A percentile compares a stretch with the other conserved stretches of the same genome.
These are phyloP conservation scores for Panus rudis DNA, from an alignment of 768 basidiomycete genomes.

Conservation along the genomic window DNA sequence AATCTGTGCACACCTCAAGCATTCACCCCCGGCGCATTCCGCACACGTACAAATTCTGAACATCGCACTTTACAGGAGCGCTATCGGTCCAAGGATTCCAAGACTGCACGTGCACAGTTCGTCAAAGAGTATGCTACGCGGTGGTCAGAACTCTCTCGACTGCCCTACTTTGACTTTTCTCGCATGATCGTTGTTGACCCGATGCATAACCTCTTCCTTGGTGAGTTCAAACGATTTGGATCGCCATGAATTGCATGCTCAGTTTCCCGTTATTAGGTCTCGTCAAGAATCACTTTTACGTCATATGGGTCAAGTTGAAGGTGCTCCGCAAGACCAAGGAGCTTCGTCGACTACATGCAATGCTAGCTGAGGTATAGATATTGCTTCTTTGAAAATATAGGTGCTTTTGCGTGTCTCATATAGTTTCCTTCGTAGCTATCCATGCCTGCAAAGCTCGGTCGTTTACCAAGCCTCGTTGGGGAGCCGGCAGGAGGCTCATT, in stretches of 20 bases:
- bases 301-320: slow-evolving; percentile 8
- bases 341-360: slow-evolving; percentile 3
- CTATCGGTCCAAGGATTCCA: no score
- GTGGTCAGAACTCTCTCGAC: slow-evolving; percentile 7
- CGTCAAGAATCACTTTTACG: slow-evolving; percentile 25
- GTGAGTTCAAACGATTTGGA: no score
- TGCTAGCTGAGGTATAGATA: slow-evolving; percentile 8
- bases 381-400: no score
- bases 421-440: no score
- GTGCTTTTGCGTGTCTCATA: no score
- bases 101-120: slow-evolving; percentile 1
- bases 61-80: no score
- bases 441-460: slow-evolving; percentile 9
- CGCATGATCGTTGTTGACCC: slow-evolving; percentile 10
- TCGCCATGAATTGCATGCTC: no score
- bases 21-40: slow-evolving; percentile 16
- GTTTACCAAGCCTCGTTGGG: slow-evolving; percentile 22
- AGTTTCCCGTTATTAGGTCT: slow-evolving; percentile 19
- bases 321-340: slow-evolving; percentile 5
- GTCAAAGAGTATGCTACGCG: slow-evolving; percentile 5
- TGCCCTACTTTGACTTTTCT: slow-evolving; percentile 10
- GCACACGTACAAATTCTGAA: not conserved
- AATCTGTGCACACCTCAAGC: slow-evolving; percentile 16
- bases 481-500: slow-evolving; percentile 28
- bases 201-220: slow-evolving; percentile 12